Percentiles rank a stretch among this genome's conserved stretches.
Conservation (phyloP, 1,284 basidiomycete species). For the Sutorius eximius region DNA sequence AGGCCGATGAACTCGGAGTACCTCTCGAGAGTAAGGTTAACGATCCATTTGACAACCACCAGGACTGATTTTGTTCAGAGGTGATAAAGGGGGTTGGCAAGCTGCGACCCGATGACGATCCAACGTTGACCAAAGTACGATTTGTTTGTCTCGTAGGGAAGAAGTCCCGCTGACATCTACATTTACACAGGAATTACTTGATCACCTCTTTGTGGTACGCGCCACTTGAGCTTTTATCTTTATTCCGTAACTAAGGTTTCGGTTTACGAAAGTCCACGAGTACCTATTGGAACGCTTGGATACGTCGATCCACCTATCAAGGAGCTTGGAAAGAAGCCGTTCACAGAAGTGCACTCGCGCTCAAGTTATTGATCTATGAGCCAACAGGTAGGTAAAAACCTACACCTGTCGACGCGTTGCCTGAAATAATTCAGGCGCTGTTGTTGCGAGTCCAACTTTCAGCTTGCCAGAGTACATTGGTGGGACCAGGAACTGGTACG, state of each 20-base stretch:
- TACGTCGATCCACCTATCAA: conserved; percentile 75
- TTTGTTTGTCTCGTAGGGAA: background rate
- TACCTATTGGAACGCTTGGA: conserved; percentile 87
- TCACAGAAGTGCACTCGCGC: conserved; percentile 81
- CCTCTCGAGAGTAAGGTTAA: conserved; percentile 43
- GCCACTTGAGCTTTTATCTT: background rate
- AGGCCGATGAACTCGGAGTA: conserved; percentile 48
- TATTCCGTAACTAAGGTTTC: background rate
- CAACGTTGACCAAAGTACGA: conserved; percentile 60
- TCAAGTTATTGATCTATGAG: conserved; percentile 84
- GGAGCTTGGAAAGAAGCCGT: conserved; percentile 95
- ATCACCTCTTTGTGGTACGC: conserved; percentile 52
- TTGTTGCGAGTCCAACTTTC: conserved; percentile 92
- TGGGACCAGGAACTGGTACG: conserved; percentile 80
- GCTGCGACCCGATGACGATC: conserved; percentile 56
- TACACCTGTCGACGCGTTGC: background rate
- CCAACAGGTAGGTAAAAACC: conserved; percentile 60
- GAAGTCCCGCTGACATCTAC: background rate
- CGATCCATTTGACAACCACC: background rate
- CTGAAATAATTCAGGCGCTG: conserved; percentile 56
- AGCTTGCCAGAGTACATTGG: conserved; percentile 89
- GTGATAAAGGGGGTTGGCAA: conserved; percentile 50
- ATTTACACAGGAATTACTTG: conserved; percentile 47
- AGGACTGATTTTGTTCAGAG: conserved; percentile 31
- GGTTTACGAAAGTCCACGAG: conserved; percentile 83